Evolutionary conservation across 2,329 filamentous ascomycete genomes (phyloP).

Genomic region (Tolypocladium nubicola): DNA sequence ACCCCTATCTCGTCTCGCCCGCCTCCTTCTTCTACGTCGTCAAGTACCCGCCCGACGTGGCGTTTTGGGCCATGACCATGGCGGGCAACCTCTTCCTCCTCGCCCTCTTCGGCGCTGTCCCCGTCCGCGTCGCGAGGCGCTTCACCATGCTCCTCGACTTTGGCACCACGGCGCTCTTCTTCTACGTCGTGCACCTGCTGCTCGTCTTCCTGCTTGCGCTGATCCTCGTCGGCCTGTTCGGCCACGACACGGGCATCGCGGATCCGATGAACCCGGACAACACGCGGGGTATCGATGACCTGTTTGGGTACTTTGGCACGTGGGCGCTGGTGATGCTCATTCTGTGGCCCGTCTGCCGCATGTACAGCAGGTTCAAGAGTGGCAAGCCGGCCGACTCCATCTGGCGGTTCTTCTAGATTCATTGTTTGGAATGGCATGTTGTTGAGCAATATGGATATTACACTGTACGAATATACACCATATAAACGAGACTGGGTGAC

Average conservation of each 20-base stretch:
- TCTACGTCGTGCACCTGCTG: conserved; percentile 29
- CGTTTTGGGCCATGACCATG: conserved; percentile 31
- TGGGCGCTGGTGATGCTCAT: conserved; percentile 24
- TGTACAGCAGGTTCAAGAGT: conserved; percentile 33
- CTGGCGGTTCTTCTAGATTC: conserved; percentile 31
- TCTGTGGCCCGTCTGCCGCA: conserved; percentile 29
- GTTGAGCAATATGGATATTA: not conserved
- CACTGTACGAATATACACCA: too few relatives aligned
- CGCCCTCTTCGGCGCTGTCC: conserved; percentile 23
- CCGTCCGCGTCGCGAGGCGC: conserved; percentile 15
- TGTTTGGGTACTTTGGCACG: conserved; percentile 24
- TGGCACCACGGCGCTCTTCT: conserved; percentile 35
- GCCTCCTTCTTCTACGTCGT: conserved; percentile 34
- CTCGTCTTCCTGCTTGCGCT: conserved; percentile 17
- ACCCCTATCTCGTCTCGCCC: conserved; percentile 30
- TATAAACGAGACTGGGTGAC: too few relatives aligned
- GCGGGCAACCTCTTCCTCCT: conserved; percentile 27
- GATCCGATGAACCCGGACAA: conserved; percentile 14
- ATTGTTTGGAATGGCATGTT: too few relatives aligned
- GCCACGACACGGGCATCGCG: conserved; percentile 18
- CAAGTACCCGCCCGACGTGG: conserved; percentile 36
- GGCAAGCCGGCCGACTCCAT: conserved; percentile 29
- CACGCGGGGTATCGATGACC: conserved; percentile 22
- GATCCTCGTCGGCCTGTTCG: conserved; percentile 18
- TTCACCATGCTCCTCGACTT: conserved; percentile 28